A percentile compares a stretch with the other conserved stretches of the same genome.
These are phyloP conservation scores for Earliella scabrosa DNA, from an alignment of 1,284 basidiomycete genomes.

Conservation along the genomic window DNA sequence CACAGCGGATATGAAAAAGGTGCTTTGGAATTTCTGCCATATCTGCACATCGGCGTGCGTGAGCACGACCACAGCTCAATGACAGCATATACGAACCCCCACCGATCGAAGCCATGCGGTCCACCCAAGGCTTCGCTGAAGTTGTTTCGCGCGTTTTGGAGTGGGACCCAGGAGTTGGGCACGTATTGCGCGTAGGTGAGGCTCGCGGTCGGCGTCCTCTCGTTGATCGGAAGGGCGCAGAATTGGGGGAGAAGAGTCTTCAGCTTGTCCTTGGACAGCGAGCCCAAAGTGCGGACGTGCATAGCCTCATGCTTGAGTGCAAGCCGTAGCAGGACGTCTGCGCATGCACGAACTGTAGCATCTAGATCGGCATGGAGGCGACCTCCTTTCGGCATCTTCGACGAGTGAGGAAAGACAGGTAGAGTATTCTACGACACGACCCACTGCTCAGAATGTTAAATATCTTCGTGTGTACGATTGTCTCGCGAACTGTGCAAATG, in stretches of 20 bases:
- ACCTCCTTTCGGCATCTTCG: slow-evolving; percentile 79
- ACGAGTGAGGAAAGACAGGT: background rate
- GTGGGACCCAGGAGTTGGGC: slow-evolving; percentile 54
- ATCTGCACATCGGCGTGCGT: slow-evolving; percentile 48
- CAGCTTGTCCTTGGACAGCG: slow-evolving; percentile 44
- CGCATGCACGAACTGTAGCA: slow-evolving; percentile 68
- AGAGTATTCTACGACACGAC: background rate
- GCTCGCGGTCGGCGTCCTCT: slow-evolving; percentile 38
- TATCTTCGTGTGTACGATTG: slow-evolving; percentile 61
- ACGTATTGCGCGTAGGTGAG: slow-evolving; percentile 51
- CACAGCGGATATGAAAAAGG: slow-evolving; percentile 53
- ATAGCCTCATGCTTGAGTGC: slow-evolving; percentile 61
- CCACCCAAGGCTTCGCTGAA: slow-evolving; percentile 60
- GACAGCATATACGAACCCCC: slow-evolving; percentile 48
- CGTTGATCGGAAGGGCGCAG: slow-evolving; percentile 42
- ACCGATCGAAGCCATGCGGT: slow-evolving; percentile 65
- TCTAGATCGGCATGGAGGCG: slow-evolving; percentile 75
- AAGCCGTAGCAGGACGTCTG: slow-evolving; percentile 50
- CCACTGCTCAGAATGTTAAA: slow-evolving; percentile 62
- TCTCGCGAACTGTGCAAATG: slow-evolving; percentile 45
- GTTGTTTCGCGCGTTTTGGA: slow-evolving; percentile 53
- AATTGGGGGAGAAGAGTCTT: slow-evolving; percentile 54
- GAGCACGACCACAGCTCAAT: background rate
- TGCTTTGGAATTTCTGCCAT: slow-evolving; percentile 69
- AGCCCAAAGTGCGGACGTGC: slow-evolving; percentile 52